Evolutionary conservation across 306 rosid species (phyloP), one percentile per base, ranked within the genome.

Genomic region (Potentilla sterilis): DNA sequence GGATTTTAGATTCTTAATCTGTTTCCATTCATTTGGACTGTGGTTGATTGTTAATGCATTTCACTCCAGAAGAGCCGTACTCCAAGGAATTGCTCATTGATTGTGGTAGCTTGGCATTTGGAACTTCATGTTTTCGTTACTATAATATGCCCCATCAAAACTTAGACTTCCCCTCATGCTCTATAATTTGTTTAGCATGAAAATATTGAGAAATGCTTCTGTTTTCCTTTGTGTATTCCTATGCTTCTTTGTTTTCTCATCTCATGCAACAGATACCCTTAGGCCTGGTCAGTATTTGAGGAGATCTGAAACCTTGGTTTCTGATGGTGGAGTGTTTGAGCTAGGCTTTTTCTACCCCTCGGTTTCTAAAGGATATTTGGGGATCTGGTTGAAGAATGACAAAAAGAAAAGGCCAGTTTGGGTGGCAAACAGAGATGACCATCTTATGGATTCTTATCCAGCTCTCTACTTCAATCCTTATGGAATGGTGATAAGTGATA

Each of bases 311-410:
- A 79, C 82, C 43, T 55, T 73, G 66, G 70, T 79, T 46, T 79
- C 83, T 41, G 43, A 61, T 47, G 52, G 49, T 40, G 83, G 73
- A 9, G 59, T 52, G 38, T 75, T 81, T 65, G 81, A 77, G 78
- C 66, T 77, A 28, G 78, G 81, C 51, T 72, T 72, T 43, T 81
- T 73, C 78, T 79, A 66, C 49, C 41, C 32, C 71, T 35, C 70
- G 0, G 42, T 57, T 0, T 47, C 51, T 47, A 19, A 77, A 59
- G 57, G 54, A 24, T 81, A 81, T 69, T 59, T 81, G 65, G 85
- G 85, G 77, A 77, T 72, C 43, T 77, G 81, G 81, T 66, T 72
- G 40, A 77, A 67, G 79, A 72, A 77, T 73, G 81, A 77, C 75
- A 43, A 19, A 46, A 54, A 24, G 70, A 68, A 46, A 72, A 72